A percentile compares a stretch with the other conserved stretches of the same genome.
Conservation (phyloP, 1,139 yeast genomes). For the Candida sojae region DNA sequence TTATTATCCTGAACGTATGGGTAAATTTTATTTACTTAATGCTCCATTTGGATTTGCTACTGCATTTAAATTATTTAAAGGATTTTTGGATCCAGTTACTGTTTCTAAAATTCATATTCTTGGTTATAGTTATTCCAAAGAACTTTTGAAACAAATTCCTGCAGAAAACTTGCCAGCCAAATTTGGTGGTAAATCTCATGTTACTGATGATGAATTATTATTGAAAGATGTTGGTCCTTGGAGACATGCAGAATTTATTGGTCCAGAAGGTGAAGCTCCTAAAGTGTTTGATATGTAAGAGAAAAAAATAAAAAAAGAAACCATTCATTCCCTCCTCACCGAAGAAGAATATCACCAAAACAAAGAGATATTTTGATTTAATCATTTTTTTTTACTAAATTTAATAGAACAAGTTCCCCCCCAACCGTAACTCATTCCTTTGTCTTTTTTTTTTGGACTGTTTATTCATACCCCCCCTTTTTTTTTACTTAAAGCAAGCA, state of each 20-base stretch:
- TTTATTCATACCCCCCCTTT: no score
- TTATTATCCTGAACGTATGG: constrained; percentile 99
- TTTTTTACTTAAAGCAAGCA: no score
- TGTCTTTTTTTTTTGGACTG: no score
- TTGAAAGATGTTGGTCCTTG: constrained; percentile 95
- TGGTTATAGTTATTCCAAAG: constrained; percentile 77
- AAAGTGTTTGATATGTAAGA: constrained; percentile 37
- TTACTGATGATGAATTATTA: constrained; percentile 75
- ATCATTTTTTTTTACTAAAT: no score
- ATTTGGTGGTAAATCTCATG: constrained; percentile 82
- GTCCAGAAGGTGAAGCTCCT: constrained; percentile 88
- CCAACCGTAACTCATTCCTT: no score
- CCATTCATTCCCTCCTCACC: no score
- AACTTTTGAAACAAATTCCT: constrained; percentile 88
- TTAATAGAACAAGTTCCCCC: no score
- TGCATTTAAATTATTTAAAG: constrained; percentile 87
- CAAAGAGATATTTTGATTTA: no score
- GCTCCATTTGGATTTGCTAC: constrained; percentile 98
- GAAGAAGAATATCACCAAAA: no score
- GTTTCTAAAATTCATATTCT: constrained; percentile 91
- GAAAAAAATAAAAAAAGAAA: neutral
- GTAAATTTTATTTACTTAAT: constrained; percentile 91
- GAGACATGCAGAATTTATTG: constrained; percentile 85
- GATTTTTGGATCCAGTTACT: constrained; percentile 97
- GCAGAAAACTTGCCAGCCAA: constrained; percentile 87